These are phyloP conservation scores for Candida chilensis DNA, from an alignment of 805 yeast genomes.

Conservation along the genomic window DNA sequence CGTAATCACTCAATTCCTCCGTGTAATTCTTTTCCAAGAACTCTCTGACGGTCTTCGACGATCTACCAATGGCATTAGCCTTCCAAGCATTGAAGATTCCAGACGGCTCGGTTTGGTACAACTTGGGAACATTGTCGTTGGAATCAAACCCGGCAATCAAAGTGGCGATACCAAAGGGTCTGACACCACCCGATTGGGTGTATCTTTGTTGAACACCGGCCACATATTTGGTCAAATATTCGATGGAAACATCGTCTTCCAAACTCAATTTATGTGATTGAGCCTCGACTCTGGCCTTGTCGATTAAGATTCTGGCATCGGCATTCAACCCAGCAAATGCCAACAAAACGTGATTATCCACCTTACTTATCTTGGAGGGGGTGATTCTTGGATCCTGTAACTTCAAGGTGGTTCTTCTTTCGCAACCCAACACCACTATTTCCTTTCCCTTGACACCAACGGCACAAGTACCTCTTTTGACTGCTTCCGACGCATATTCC, in stretches of 20 bases:
- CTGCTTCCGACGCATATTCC: conserved; percentile 96
- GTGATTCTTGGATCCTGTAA: conserved; percentile 95
- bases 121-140: conserved; percentile 68
- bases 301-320: conserved; percentile 92
- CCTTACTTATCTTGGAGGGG: conserved; percentile 85
- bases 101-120: conserved; percentile 94
- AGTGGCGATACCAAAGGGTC: conserved; percentile 96
- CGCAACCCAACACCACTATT: conserved; percentile 92
- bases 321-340: conserved; percentile 98
- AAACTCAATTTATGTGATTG: conserved; percentile 90
- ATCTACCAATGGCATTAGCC: conserved; percentile 94
- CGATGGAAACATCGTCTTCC: conserved; percentile 89
- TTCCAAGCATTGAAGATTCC: conserved; percentile 98
- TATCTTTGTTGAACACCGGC: conserved; percentile 98
- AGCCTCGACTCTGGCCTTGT: conserved; percentile 93
- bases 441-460: conserved; percentile 91
- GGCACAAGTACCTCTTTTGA: conserved; percentile 96
- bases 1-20: conserved; percentile 54
- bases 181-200: conserved; percentile 96
- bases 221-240: conserved; percentile 85
- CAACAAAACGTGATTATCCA: conserved; percentile 83
- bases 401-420: conserved; percentile 89
- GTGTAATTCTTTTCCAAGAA: conserved; percentile 83
- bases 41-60: conserved; percentile 91
- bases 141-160: conserved; percentile 93